Conservation (phyloP, 108 stramenopile genomes). For the Fragilaria crotonensis region DNA sequence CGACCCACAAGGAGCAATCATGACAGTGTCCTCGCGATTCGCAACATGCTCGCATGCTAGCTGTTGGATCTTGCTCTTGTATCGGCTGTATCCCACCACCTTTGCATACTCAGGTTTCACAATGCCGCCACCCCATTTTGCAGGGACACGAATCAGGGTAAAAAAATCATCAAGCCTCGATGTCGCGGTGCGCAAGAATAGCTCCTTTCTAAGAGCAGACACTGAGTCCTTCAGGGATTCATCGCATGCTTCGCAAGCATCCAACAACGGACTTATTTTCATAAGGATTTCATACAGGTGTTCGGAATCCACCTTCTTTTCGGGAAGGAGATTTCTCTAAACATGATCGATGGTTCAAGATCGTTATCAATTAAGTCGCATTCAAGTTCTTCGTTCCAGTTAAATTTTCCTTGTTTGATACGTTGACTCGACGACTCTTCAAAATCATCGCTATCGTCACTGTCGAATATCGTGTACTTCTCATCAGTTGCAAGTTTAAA, state of each 20-base stretch:
- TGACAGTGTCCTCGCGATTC: neutral
- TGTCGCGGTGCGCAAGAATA: neutral
- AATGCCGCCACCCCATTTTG: neutral
- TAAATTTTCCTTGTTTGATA: neutral
- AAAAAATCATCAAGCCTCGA: neutral
- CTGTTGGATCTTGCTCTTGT: neutral
- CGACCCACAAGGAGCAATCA: conserved; percentile 11
- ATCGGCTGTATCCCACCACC: neutral
- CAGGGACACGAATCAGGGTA: neutral
- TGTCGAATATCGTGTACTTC: neutral
- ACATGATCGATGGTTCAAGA: neutral
- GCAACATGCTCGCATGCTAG: neutral
- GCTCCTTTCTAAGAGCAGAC: neutral
- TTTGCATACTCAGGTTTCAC: neutral
- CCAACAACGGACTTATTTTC: neutral
- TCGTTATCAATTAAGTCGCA: neutral
- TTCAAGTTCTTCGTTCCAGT: neutral
- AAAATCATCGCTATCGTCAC: neutral
- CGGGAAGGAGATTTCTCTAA: neutral
- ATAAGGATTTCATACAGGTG: neutral
- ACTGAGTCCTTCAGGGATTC: neutral
- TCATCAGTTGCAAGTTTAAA: neutral
- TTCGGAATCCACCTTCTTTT: neutral
- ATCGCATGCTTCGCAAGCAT: neutral
- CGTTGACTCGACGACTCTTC: neutral